Base-by-base conservation (phyloP, 176 grass and related monocot genomes). In the Rhynchospora pubera region DNA sequence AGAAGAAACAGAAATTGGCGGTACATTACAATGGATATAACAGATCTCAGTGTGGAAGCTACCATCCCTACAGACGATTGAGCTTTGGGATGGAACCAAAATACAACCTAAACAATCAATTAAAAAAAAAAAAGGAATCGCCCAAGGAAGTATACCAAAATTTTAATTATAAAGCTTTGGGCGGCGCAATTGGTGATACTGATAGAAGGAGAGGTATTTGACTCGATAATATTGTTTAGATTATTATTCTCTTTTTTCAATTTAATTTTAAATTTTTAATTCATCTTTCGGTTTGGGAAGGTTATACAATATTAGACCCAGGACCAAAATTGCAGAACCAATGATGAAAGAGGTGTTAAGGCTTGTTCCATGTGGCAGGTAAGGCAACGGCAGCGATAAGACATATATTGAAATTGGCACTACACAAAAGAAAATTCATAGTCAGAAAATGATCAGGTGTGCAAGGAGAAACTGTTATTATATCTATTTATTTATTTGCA, bases 371-470 rank as follows among this genome's bases (percentile, higher is more conserved):
- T 86, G 81, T 11, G 84, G 88, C 53, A 91, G 82, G 81, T 92
- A 94, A 76, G 94, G 90, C 28, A 97, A 83, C 47, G 92, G 92
- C 71, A 97, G 87, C 0, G 94, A 92, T 44, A 97, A 56, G 2
- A 97, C 60, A 64, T 86, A 92, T 74, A 97, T 97, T 81, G 94
- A 84, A 81, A 91, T 82, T 18, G 94, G 91, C 23, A 97, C 94
- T 94, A 90, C 87, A 84, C 51, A 52, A 7, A 59, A 83, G 82
- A 67, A 56, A 22, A 82, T 45, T 67, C 19, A 83, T 59, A 69
- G 22, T 44, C 30, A 62, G 24, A 81, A n/a, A 21, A 19, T 52
- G 60, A 64, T 32, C 18, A 28, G 59, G 7, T 18, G 22, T 82
- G 57, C 42, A 64, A 5, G 42, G 9, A 26, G 28, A 66, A 74